A percentile compares a stretch with the other conserved stretches of the same genome.
phyloP scores from a whole-genome alignment of 2,329 filamentous ascomycete genomes.

The Arthrinium puccinioides region DNA sequence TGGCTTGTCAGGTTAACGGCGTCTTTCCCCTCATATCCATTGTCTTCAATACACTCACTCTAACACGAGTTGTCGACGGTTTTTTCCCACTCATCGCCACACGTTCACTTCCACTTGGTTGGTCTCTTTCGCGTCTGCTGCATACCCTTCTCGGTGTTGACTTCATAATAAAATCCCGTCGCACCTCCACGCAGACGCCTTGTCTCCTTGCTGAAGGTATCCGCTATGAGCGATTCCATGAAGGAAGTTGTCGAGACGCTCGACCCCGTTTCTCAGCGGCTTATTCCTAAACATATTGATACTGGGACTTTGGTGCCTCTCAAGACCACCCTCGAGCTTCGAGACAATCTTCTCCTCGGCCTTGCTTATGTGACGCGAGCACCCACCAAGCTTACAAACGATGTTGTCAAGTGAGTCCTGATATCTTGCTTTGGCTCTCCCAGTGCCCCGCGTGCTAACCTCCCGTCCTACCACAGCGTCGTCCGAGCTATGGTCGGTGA shows the following conservation, averaged over 20 bases:
- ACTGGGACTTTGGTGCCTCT: conserved; percentile 45
- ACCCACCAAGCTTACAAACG: conserved; percentile 64
- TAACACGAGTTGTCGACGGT: too few relatives aligned
- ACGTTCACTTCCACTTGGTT: too few relatives aligned
- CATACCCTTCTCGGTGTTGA: too few relatives aligned
- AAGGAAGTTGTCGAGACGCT: conserved; percentile 28
- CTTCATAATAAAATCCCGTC: too few relatives aligned
- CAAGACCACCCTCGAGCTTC: conserved; percentile 57
- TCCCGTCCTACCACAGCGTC: conserved; percentile 32
- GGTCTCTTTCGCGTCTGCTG: too few relatives aligned
- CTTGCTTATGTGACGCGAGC: conserved; percentile 65
- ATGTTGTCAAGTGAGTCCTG: conserved; percentile 61
- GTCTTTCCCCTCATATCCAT: too few relatives aligned
- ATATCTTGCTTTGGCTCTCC: conserved; percentile 4
- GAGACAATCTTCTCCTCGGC: conserved; percentile 50
- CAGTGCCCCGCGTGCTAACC: conserved; percentile 18
- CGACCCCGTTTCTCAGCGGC: conserved; percentile 25
- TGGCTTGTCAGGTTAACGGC: too few relatives aligned
- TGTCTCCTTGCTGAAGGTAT: conserved; percentile 20
- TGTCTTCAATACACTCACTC: too few relatives aligned
- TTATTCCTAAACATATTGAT: conserved; percentile 22
- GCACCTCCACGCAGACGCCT: too few relatives aligned
- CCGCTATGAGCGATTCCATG: conserved; percentile 29
- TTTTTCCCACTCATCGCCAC: too few relatives aligned
- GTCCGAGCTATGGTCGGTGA: conserved; percentile 50